Evolutionary conservation across 2,329 filamentous ascomycete genomes (phyloP).

Genomic region (Periconia sp.): DNA sequence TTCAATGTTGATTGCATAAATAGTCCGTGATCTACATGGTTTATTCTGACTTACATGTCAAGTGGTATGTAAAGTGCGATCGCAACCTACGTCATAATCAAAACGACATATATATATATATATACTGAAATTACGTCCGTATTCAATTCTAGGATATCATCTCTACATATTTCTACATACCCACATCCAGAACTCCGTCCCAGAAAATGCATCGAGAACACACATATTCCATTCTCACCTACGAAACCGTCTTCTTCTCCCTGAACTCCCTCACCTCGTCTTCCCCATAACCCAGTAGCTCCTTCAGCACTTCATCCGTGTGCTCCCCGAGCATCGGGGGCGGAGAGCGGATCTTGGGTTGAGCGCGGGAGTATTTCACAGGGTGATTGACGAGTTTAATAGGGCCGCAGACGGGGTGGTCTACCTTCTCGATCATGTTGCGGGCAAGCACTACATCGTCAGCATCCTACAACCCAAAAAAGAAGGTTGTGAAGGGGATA

Average conservation of each 20-base stretch:
- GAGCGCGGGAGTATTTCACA: constrained; percentile 85
- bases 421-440: constrained; percentile 84
- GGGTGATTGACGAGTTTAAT: constrained; percentile 91
- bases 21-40: too few relatives aligned
- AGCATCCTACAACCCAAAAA: background rate
- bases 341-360: constrained; percentile 71
- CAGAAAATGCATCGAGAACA: background rate
- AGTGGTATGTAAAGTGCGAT: too few relatives aligned
- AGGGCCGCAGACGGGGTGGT: constrained; percentile 78
- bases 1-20: too few relatives aligned
- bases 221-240: background rate
- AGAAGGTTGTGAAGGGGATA: constrained; percentile 7
- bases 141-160: too few relatives aligned
- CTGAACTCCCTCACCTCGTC: constrained; percentile 24
- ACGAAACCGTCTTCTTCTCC: constrained; percentile 20
- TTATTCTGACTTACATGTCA: too few relatives aligned
- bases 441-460: constrained; percentile 61
- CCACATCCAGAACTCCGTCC: background rate
- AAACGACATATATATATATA: too few relatives aligned
- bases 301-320: constrained; percentile 36
- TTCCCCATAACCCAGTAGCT: constrained; percentile 29
- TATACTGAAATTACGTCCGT: too few relatives aligned
- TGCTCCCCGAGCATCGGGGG: constrained; percentile 73
- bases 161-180: too few relatives aligned
- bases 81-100: too few relatives aligned